Evolutionary conservation across 1,284 basidiomycete genomes (phyloP).

Genomic region (Cryptococcus sp.): DNA sequence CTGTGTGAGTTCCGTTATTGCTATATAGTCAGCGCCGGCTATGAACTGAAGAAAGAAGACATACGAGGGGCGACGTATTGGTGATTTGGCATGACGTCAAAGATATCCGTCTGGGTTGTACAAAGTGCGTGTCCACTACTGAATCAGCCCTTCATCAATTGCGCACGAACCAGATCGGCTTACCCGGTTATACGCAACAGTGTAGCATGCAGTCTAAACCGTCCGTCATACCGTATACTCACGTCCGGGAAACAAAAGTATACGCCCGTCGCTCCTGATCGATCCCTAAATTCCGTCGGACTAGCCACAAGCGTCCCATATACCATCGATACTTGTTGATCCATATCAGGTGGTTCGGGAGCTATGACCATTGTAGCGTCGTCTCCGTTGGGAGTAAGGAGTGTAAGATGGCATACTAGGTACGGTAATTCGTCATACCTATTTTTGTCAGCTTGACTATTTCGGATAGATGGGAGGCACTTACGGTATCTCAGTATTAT

Average conservation of each 20-base stretch:
- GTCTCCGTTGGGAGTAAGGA: constrained; percentile 46
- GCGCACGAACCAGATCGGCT: constrained; percentile 41
- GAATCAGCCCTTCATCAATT: constrained; percentile 12
- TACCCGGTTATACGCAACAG: constrained; percentile 72
- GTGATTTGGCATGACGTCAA: constrained; percentile 67
- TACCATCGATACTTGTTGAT: constrained; percentile 50
- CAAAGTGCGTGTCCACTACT: constrained; percentile 47
- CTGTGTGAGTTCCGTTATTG: constrained; percentile 32
- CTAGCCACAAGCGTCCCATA: constrained; percentile 81
- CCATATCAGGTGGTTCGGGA: not conserved
- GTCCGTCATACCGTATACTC: constrained; percentile 70
- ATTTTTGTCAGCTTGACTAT: not conserved
- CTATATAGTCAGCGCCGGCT: constrained; percentile 12
- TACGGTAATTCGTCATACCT: constrained; percentile 75
- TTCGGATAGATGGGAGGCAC: constrained; percentile 10
- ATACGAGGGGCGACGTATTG: constrained; percentile 74
- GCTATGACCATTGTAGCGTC: constrained; percentile 27
- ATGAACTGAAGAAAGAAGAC: constrained; percentile 33
- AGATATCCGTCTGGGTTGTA: constrained; percentile 63
- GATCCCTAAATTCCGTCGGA: constrained; percentile 68
- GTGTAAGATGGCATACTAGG: constrained; percentile 69
- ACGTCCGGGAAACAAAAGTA: constrained; percentile 89
- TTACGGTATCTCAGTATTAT: constrained; percentile 49
- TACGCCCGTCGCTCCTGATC: constrained; percentile 67
- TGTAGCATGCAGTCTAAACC: constrained; percentile 68